Evolutionary conservation across 2,329 filamentous ascomycete genomes (phyloP), one percentile per base, ranked within the genome.

Genomic region (Neurospora sp.): DNA sequence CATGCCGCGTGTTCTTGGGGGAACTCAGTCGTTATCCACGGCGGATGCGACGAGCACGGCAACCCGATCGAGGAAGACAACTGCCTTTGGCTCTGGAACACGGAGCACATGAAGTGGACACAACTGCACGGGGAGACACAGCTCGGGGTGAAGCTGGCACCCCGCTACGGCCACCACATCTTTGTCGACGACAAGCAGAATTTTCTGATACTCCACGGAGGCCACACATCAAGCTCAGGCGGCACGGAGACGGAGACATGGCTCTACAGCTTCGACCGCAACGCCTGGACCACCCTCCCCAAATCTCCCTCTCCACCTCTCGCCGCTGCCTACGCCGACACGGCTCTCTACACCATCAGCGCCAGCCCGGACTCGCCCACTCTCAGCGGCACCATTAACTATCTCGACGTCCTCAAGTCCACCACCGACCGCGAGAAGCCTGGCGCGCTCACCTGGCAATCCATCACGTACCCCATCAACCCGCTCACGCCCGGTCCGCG

Each of bases 121-220:
- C 76, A 72, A 38, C 73, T 81, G 9, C 74, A 75, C 17, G 75
- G 78, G 2, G 71, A 73, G 13, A 78, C 74, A 13, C 77, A 80
- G 69, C 74, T 78, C 11, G 77, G 79, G 67, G 76, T 73, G 69
- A 68, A 68, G 4, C 76, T 81, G 67, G 72, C 73, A 0, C 73
- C 78, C 2, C 76, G 80, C 67, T 78, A 74, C 46, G 77, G 77
- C 11, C 81, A 78, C 42, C 71, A 69, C 68, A 72, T 82, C 68
- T 78, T 81, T 23, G 79, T 82, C 7, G 80, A 82, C 68, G 76
- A 77, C 38, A 74, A 76, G 19, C 84, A 84, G 76, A 83, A 84
- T 66, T 84, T 85, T 2, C 76, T 88, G 8, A 79, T 88, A 66
- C 76, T 87, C 0, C 78, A 85, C 66, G 85, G 85, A 28, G 86